A percentile compares a stretch with the other conserved stretches of the same genome.
Conservation (phyloP, 2,329 filamentous ascomycete species). For the Setomelanomma holmii region DNA sequence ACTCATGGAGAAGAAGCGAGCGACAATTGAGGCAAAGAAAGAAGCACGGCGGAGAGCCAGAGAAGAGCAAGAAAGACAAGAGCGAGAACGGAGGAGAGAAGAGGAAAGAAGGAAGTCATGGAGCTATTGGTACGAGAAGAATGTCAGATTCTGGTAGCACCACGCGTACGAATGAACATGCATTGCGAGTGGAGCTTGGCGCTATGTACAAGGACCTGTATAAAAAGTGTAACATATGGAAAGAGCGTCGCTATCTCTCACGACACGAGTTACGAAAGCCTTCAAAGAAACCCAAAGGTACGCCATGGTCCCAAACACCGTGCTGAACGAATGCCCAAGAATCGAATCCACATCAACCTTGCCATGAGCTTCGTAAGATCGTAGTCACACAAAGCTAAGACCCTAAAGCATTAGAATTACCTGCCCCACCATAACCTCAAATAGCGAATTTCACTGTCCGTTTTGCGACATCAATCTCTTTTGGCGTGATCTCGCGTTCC, state of each 20-base stretch:
- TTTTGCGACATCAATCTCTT: slow-evolving; percentile 19
- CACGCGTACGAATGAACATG: background rate
- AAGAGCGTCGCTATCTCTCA: slow-evolving; percentile 1
- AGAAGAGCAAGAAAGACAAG: slow-evolving; percentile 50
- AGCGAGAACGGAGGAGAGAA: slow-evolving; percentile 34
- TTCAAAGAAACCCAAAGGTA: background rate
- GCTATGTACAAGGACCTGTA: slow-evolving; percentile 8
- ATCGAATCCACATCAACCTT: background rate
- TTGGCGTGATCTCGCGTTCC: slow-evolving; percentile 33
- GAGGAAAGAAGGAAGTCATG: slow-evolving; percentile 46
- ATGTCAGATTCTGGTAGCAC: slow-evolving; percentile 44
- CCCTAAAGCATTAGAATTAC: slow-evolving; percentile 26
- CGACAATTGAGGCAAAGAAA: slow-evolving; percentile 53
- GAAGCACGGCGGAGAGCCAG: slow-evolving; percentile 53
- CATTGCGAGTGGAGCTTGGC: background rate
- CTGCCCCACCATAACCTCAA: slow-evolving; percentile 13
- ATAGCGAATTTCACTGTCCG: slow-evolving; percentile 44
- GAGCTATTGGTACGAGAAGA: slow-evolving; percentile 47
- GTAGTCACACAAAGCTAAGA: slow-evolving; percentile 19
- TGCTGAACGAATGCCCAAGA: background rate
- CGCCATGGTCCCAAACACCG: slow-evolving; percentile 2
- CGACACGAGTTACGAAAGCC: background rate
- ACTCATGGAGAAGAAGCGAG: slow-evolving; percentile 76
- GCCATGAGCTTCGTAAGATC: slow-evolving; percentile 24
- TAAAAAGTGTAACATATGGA: slow-evolving; percentile 8